These are phyloP conservation scores for Cladophialophora carrionii DNA, from an alignment of 2,329 filamentous ascomycete genomes.

Conservation along the genomic window DNA sequence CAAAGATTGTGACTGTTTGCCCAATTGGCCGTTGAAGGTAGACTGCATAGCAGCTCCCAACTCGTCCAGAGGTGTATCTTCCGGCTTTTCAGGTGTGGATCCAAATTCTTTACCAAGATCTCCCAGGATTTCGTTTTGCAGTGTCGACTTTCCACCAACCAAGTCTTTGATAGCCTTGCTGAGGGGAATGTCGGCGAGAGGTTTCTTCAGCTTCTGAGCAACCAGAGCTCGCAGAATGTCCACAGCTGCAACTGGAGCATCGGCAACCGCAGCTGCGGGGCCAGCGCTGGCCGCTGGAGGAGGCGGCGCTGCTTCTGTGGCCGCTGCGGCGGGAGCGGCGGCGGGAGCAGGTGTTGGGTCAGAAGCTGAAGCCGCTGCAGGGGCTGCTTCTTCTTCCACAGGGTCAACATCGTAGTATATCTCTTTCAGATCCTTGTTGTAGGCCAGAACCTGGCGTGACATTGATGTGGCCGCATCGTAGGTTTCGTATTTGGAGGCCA, in stretches of 20 bases:
- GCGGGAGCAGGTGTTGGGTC: slow-evolving; percentile 57
- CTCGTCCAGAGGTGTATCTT: slow-evolving; percentile 95
- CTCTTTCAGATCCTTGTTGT: slow-evolving; percentile 99
- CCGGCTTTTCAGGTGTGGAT: slow-evolving; percentile 95
- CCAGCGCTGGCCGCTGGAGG: slow-evolving; percentile 72
- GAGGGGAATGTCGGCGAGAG: slow-evolving; percentile 81
- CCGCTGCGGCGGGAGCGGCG: slow-evolving; percentile 58
- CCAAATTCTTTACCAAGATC: slow-evolving; percentile 98
- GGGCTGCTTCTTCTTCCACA: slow-evolving; percentile 81
- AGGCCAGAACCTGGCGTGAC: slow-evolving; percentile 96
- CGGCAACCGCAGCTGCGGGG: slow-evolving; percentile 81
- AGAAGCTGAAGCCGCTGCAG: slow-evolving; percentile 48
- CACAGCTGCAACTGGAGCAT: slow-evolving; percentile 82
- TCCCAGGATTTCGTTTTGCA: slow-evolving; percentile 98
- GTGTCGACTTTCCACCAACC: slow-evolving; percentile 95
- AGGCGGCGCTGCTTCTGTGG: slow-evolving; percentile 49
- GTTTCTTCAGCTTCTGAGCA: slow-evolving; percentile 97
- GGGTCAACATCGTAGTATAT: slow-evolving; percentile 99
- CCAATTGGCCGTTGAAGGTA: slow-evolving; percentile 97
- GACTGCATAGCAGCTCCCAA: slow-evolving; percentile 93
- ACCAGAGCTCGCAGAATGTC: slow-evolving; percentile 88
- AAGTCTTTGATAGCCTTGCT: slow-evolving; percentile 98
- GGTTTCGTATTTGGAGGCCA: slow-evolving; percentile 96
- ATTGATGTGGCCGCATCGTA: slow-evolving; percentile 97
- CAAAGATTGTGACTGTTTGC: slow-evolving; percentile 92